These are phyloP conservation scores for Sedum album DNA, from an alignment of 164 flowering plant genomes.

Conservation along the genomic window DNA sequence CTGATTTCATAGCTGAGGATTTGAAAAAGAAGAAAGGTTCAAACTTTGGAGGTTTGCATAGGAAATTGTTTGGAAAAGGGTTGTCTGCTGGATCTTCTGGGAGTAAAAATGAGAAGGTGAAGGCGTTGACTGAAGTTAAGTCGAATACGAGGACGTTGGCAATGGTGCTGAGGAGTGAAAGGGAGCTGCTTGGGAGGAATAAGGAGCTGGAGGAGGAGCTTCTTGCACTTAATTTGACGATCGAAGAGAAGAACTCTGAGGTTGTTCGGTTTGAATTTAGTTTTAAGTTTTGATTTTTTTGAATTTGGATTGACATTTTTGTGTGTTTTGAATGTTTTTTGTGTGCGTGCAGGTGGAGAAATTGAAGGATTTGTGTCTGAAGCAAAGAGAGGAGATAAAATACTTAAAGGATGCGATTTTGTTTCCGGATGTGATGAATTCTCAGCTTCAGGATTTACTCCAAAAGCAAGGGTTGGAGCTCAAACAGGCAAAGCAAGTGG, in stretches of 20 bases:
- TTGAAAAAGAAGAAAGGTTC: conserved; percentile 61
- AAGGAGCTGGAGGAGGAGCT: conserved; percentile 66
- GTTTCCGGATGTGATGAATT: conserved; percentile 68
- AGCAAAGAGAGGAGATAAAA: conserved; percentile 87
- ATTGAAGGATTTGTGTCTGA: conserved; percentile 79
- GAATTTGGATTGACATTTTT: neutral
- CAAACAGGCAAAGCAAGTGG: conserved; percentile 66
- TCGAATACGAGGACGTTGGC: conserved; percentile 80
- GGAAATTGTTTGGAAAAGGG: conserved; percentile 57
- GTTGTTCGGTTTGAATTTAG: conserved; percentile 19
- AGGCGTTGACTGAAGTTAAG: conserved; percentile 75
- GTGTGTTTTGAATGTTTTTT: neutral
- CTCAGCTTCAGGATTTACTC: conserved; percentile 54
- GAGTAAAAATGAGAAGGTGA: conserved; percentile 24
- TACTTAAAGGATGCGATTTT: conserved; percentile 59
- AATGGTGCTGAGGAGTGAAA: conserved; percentile 90
- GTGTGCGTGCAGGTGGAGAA: conserved; percentile 54
- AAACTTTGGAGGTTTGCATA: conserved; percentile 34
- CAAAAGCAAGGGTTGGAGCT: conserved; percentile 74
- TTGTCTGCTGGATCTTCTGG: conserved; percentile 15
- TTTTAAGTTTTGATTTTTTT: neutral
- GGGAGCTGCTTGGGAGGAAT: conserved; percentile 70
- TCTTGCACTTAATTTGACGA: conserved; percentile 37
- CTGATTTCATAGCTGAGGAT: conserved; percentile 55
- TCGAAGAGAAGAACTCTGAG: conserved; percentile 55